Evolutionary conservation across 176 grass and related monocot species (phyloP).

Genomic region (Ensete glaucum): DNA sequence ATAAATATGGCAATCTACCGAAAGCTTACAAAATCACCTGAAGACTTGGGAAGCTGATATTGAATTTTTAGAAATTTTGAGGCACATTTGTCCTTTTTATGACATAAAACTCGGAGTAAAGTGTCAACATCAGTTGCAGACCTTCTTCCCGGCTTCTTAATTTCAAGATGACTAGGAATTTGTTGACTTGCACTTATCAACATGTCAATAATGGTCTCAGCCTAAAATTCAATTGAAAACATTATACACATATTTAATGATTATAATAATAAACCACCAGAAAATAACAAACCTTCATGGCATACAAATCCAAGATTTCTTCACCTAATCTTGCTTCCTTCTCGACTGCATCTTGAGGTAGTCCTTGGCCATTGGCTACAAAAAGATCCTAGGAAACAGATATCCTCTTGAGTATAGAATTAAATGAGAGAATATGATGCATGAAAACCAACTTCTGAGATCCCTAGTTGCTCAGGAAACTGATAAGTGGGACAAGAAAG

Average conservation of each 20-base stretch:
- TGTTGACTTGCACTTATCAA: conserved; percentile 69
- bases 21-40: conserved; percentile 42
- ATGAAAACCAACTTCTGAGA: neutral
- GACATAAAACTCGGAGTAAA: conserved; percentile 82
- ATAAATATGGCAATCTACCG: neutral
- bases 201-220: conserved; percentile 65
- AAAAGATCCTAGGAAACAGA: conserved; percentile 69
- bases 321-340: conserved; percentile 53
- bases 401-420: neutral
- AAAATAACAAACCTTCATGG: conserved; percentile 46
- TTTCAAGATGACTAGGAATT: conserved; percentile 36
- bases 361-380: conserved; percentile 88
- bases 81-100: conserved; percentile 77
- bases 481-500: no score
- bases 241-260: conserved; percentile 1
- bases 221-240: conserved; percentile 36
- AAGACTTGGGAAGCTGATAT: conserved; percentile 86
- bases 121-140: conserved; percentile 60
- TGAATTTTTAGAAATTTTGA: conserved; percentile 78
- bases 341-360: conserved; percentile 64
- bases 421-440: neutral
- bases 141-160: conserved; percentile 30
- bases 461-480: no score
- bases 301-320: conserved; percentile 67
- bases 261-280: neutral